Evolutionary conservation across 257 asterid species (phyloP).

Genomic region (Salvia miltiorrhiza): DNA sequence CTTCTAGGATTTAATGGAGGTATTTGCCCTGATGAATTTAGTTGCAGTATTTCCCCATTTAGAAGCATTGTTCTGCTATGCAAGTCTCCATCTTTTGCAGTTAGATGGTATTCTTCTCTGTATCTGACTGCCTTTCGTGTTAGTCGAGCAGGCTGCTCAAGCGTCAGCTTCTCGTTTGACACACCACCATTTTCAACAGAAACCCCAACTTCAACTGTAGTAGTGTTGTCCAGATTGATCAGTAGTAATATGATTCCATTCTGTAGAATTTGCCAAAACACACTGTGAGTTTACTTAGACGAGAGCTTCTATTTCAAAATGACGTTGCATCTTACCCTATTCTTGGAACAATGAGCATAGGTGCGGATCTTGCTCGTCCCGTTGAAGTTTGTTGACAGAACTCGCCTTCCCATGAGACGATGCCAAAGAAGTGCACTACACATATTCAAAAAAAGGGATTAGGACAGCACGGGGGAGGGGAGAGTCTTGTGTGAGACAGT

Average conservation of each 20-base stretch:
- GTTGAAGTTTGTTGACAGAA: slow-evolving; percentile 48
- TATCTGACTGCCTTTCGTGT: background rate
- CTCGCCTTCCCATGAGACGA: slow-evolving; percentile 75
- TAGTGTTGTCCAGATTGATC: slow-evolving; percentile 66
- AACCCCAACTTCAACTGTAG: slow-evolving; percentile 42
- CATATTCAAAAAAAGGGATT: background rate
- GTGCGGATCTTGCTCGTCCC: slow-evolving; percentile 65
- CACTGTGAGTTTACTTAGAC: background rate
- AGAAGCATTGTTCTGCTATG: slow-evolving; percentile 77
- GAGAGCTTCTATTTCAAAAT: background rate
- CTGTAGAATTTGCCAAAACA: slow-evolving; percentile 30
- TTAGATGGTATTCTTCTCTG: slow-evolving; percentile 61
- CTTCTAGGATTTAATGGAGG: slow-evolving; percentile 55
- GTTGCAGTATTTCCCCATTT: slow-evolving; percentile 51
- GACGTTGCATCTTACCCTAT: slow-evolving; percentile 33
- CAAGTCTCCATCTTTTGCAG: slow-evolving; percentile 62
- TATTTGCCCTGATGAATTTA: slow-evolving; percentile 50
- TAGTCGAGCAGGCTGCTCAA: slow-evolving; percentile 18
- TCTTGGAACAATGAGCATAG: slow-evolving; percentile 78
- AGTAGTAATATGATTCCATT: slow-evolving; percentile 62
- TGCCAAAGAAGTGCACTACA: slow-evolving; percentile 94
- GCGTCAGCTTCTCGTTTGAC: slow-evolving; percentile 23
- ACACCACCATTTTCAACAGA: slow-evolving; percentile 38
- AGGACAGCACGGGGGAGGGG: no score
- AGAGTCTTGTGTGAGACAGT: background rate